These are phyloP conservation scores for Fusarium xyrophilum DNA, from an alignment of 2,329 filamentous ascomycete species.

Conservation along the genomic window DNA sequence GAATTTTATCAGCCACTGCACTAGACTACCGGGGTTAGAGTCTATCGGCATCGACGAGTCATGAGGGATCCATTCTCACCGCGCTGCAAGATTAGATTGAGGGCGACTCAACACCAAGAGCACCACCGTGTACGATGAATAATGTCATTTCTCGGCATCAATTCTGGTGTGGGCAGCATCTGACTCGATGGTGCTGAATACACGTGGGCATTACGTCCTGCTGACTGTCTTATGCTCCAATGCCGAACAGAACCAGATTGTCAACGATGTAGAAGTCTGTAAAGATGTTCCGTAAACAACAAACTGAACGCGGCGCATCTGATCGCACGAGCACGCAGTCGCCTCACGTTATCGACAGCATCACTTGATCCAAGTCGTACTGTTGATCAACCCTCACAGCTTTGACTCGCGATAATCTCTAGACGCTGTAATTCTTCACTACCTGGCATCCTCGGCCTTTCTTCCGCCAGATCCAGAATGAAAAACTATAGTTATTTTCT, in stretches of 20 bases:
- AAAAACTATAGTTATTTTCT: too few species aligned
- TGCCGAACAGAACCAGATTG: fast-evolving
- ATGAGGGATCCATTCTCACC: not conserved
- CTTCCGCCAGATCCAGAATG: not conserved
- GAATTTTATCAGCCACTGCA: not conserved
- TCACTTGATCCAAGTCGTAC: not conserved
- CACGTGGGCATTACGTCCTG: not conserved
- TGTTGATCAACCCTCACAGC: fast-evolving
- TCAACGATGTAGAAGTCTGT: fast-evolving
- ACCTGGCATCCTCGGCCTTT: not conserved
- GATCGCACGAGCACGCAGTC: fast-evolving
- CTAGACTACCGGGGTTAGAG: not conserved
- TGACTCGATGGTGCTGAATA: not conserved
- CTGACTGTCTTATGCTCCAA: not conserved
- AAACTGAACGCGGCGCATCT: fast-evolving
- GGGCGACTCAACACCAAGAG: not conserved
- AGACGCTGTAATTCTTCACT: not conserved
- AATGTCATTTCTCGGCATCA: not conserved
- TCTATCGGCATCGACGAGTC: not conserved
- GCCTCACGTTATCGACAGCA: fast-evolving
- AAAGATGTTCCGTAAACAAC: fast-evolving
- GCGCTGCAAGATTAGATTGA: not conserved
- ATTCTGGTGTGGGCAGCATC: not conserved
- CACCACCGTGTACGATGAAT: not conserved
- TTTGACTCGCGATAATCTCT: not conserved